Evolutionary conservation across 306 rosid species (phyloP).

Genomic region (Glycine latifolia): DNA sequence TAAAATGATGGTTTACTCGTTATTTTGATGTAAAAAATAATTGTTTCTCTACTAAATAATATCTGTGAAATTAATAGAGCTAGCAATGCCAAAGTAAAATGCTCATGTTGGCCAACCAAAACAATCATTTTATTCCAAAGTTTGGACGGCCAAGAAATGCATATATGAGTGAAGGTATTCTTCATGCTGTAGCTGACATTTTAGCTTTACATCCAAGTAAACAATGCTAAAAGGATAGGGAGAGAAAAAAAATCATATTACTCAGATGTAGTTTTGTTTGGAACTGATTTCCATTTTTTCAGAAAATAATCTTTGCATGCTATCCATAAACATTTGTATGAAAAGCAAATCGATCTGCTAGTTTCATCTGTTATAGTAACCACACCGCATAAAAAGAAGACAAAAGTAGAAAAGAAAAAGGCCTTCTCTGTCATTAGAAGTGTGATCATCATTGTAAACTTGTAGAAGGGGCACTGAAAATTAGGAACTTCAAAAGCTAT

Average conservation of each 20-base stretch:
- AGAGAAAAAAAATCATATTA: neutral
- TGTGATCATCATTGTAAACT: conserved; percentile 46
- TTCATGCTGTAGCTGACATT: conserved; percentile 34
- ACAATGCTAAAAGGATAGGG: neutral
- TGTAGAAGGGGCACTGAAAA: conserved; percentile 47
- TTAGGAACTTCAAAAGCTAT: conserved; percentile 46
- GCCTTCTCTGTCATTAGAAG: conserved; percentile 36
- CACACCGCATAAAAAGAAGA: conserved; percentile 35
- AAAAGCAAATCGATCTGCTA: conserved; percentile 43
- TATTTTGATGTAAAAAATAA: conserved; percentile 6
- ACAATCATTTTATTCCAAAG: conserved; percentile 30
- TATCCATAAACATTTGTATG: conserved; percentile 20
- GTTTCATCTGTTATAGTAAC: conserved; percentile 39
- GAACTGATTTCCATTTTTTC: neutral
- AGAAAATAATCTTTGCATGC: conserved; percentile 47
- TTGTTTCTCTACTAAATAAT: neutral
- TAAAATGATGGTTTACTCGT: too few species aligned
- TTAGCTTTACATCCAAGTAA: conserved; percentile 32
- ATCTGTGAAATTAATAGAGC: neutral
- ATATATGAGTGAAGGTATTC: neutral
- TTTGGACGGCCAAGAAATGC: conserved; percentile 46
- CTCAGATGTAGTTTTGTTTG: conserved; percentile 20
- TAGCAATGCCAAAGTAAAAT: conserved; percentile 30
- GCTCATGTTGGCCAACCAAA: conserved; percentile 13
- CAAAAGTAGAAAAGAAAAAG: conserved; percentile 31